These are phyloP conservation scores for Echites panduratus DNA, from an alignment of 257 asterid species.

Conservation along the genomic window DNA sequence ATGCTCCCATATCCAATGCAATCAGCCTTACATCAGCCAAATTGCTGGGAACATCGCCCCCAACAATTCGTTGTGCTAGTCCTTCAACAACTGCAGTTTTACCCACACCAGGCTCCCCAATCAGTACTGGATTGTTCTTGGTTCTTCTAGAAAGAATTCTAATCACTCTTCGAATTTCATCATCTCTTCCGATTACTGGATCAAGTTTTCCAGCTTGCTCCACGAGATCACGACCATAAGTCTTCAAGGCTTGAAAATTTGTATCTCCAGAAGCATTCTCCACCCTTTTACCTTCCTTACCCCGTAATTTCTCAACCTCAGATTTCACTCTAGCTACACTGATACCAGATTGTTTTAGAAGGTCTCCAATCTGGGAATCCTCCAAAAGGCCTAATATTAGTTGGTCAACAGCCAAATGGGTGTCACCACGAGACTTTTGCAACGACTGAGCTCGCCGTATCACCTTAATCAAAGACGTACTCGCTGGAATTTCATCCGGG, in stretches of 20 bases:
- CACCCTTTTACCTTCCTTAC: slow-evolving; percentile 30
- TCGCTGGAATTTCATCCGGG: slow-evolving; percentile 33
- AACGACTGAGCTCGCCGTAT: slow-evolving; percentile 25
- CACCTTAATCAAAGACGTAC: slow-evolving; percentile 29
- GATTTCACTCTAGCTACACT: slow-evolving; percentile 20
- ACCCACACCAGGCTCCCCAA: slow-evolving; percentile 37
- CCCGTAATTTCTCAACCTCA: slow-evolving; percentile 31
- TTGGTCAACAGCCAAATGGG: slow-evolving; percentile 33
- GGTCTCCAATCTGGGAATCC: slow-evolving; percentile 35
- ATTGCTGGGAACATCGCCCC: slow-evolving; percentile 27
- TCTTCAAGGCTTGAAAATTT: slow-evolving; percentile 30
- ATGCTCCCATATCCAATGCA: slow-evolving; percentile 34
- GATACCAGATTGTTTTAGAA: slow-evolving; percentile 28
- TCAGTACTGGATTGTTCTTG: slow-evolving; percentile 32
- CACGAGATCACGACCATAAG: slow-evolving; percentile 37
- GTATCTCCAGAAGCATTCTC: slow-evolving; percentile 38
- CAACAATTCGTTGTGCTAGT: slow-evolving; percentile 27
- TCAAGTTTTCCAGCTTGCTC: slow-evolving; percentile 35
- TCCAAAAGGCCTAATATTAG: slow-evolving; percentile 32
- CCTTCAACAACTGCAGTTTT: slow-evolving; percentile 40
- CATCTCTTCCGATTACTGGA: slow-evolving; percentile 37
- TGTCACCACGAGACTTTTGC: slow-evolving; percentile 28
- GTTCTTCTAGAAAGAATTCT: slow-evolving; percentile 29
- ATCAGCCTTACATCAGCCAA: slow-evolving; percentile 25
- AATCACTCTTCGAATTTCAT: slow-evolving; percentile 28